Evolutionary conservation across 768 basidiomycete genomes (phyloP), one percentile per base, ranked within the genome.

Genomic region (Lactarius sanguifluus): DNA sequence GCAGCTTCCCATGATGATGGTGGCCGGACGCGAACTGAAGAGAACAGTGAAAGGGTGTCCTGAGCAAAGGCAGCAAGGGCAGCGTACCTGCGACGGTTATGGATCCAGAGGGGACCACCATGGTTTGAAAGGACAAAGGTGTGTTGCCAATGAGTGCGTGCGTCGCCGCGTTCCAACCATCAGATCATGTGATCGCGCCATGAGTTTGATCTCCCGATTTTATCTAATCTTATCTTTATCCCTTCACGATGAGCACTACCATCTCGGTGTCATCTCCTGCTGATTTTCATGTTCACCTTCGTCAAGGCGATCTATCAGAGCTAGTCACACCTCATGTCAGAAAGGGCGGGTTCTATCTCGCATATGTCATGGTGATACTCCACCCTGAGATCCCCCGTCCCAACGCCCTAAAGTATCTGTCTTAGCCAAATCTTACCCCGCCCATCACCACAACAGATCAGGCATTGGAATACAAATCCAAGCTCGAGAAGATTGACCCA

Each of bases 271-370:
- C 77, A 16, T 85, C 90, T 2, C 92, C 94, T 18, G 90, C 92
- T 38, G 94, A 95, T 80, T 96, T 97, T 74, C 97, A 99, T 80
- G 96, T 98, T 71, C 96, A 99, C 76, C 86, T 99, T 34, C 87
- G 97, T 50, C 94, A 98, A 75, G 94, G 92, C 34, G 78, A 85
- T 38, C 79, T 99, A 69, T 88, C 90, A 30, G 79, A 85, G 62
- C 84, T 98, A 16, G 94, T 98, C 43, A 88, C 89, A 6, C 93
- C 94, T 18, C 94, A 98, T 80, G 91, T 99, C 61, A 82, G 86
- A 40, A 79, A 87, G 75, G 97, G 97, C 54, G 97, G 97, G 1
- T 95, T 98, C 72, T 79, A 83, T 65, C 82, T 96, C 64, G 96
- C 91, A 70, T 99, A 97, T 80, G 94, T 99, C 45, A 99, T 99